phyloP scores from a whole-genome alignment of 1,139 yeast genomes.

The Lodderomyces metapsilosis region DNA sequence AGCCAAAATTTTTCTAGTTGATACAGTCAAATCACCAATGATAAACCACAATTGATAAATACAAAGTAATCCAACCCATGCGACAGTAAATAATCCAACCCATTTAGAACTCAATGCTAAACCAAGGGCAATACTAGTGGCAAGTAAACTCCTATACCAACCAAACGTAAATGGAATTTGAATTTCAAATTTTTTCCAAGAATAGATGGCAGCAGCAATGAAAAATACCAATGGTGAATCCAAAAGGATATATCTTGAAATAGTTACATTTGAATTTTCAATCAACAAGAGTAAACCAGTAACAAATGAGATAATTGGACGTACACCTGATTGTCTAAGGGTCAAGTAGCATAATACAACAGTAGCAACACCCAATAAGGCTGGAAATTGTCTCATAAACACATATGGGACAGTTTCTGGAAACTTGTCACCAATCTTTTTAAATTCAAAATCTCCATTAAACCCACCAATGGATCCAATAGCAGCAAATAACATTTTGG shows the following conservation, averaged over 20 bases:
- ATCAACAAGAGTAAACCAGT: constrained; percentile 68
- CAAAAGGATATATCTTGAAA: constrained; percentile 83
- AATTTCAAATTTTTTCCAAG: constrained; percentile 77
- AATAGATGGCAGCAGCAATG: constrained; percentile 82
- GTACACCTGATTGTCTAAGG: constrained; percentile 81
- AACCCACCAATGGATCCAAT: constrained; percentile 73
- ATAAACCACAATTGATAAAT: constrained; percentile 81
- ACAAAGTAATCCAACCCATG: constrained; percentile 84
- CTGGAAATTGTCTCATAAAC: constrained; percentile 85
- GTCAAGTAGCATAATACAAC: constrained; percentile 77
- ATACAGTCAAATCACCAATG: constrained; percentile 78
- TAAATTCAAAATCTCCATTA: constrained; percentile 72
- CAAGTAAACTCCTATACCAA: constrained; percentile 71
- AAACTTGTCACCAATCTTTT: constrained; percentile 63
- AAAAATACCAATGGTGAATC: constrained; percentile 91
- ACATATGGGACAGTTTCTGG: constrained; percentile 68
- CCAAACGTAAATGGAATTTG: constrained; percentile 65
- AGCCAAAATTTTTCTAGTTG: constrained; percentile 45
- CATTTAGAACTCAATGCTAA: constrained; percentile 88
- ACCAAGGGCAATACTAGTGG: constrained; percentile 83
- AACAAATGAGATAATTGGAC: constrained; percentile 68
- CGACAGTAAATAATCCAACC: constrained; percentile 94
- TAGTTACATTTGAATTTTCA: constrained; percentile 86
- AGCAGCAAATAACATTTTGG: constrained; percentile 84
- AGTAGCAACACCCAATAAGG: constrained; percentile 77